Conservation (phyloP, 495 filamentous ascomycete species). For the Neurospora tetrasperma region DNA sequence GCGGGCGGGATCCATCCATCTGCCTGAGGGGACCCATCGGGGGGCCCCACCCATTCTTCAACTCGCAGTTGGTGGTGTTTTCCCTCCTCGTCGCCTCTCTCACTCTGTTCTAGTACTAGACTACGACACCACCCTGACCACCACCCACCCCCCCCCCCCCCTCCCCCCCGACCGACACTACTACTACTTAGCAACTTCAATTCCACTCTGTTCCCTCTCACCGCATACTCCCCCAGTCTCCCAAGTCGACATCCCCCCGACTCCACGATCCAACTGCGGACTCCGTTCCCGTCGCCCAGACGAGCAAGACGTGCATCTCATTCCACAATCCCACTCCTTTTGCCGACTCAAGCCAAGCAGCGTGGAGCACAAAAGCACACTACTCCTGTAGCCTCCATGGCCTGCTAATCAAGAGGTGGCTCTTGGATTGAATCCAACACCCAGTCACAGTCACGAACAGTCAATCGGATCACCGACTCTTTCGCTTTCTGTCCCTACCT, state of each 20-base stretch:
- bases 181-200: too few species aligned
- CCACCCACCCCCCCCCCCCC: too few species aligned
- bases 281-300: background rate
- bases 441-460: background rate
- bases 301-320: background rate
- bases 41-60: background rate
- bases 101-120: background rate
- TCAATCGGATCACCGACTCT: constrained; percentile 1
- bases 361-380: background rate
- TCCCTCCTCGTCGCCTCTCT: background rate
- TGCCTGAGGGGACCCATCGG: background rate
- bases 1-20: background rate
- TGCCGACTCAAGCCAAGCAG: background rate
- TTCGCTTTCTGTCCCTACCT: background rate
- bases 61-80: background rate
- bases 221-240: background rate
- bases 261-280: background rate
- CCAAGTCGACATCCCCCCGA: background rate
- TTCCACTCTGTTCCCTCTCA: background rate
- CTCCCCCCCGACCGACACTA: background rate
- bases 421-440: background rate
- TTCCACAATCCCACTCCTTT: background rate
- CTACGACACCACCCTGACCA: background rate
- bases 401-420: background rate
- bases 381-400: background rate